Evolutionary conservation across 371 early-diverging fungal genomes (phyloP), one percentile per base, ranked within the genome.

Genomic region (Zopfochytrium polystomum): DNA sequence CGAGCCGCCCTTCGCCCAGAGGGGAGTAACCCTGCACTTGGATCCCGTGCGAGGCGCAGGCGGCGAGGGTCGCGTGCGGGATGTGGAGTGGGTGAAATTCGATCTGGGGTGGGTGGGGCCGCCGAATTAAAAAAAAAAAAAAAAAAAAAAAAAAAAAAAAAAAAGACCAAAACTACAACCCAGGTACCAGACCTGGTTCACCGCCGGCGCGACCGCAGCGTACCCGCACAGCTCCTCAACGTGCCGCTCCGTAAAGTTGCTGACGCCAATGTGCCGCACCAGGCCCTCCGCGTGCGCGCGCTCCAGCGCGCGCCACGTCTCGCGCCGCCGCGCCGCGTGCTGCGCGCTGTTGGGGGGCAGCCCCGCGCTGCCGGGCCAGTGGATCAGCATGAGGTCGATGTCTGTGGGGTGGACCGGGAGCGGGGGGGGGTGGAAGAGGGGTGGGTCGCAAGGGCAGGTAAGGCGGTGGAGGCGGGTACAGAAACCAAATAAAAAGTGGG

Each of bases 1-100:
- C 62, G 0, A 91, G 68, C 2, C 67, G 65, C 0, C 91, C 90
- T 73, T 93, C 92, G 0, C 98, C 99, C 2, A 97, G 77, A 60
- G 89, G 87, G 2, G 93, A 91, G 68, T 97, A 98, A 0, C 93
- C 95, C 58, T 92, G 87, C 3, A 92, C 77, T 20, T 67, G 69
- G 45, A 92, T 87, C 3, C 68, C 61, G 56, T 86, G 1, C 90
- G 65, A 3, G 79, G n/a, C n/a, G n/a, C n/a, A n/a, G n/a, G n/a
- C n/a, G n/a, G n/a, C n/a, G n/a, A n/a, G n/a, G n/a, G n/a, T 81
- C 1, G 63, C 60, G 44, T 80, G 81, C n/a, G 70, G 64, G 67
- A 46, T 75, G 62, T 13, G 51, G 1, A 80, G 75, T 1, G 91
- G 91, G 58, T 90, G 90, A 20, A 89, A 47, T 66, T 92, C 91